phyloP scores from a whole-genome alignment of 257 asterid species.

The Solanum virginianum region DNA sequence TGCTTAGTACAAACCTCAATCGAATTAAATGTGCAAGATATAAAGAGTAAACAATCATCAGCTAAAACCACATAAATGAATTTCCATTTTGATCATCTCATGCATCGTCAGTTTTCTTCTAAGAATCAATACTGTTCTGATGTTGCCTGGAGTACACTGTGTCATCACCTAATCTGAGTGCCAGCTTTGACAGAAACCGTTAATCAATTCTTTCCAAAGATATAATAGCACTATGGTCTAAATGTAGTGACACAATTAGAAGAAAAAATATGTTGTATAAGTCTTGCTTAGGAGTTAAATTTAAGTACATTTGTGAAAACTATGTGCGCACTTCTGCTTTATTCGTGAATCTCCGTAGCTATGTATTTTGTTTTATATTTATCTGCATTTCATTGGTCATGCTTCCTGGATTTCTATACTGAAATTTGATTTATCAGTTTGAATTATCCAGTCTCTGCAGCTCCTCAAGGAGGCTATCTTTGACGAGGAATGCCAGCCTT shows the following conservation, averaged over 20 bases:
- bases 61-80: not conserved
- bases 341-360: not conserved
- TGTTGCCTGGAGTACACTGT: not conserved
- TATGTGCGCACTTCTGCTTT: not conserved
- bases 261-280: not conserved
- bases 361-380: not conserved
- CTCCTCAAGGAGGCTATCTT: slow-evolving; percentile 79
- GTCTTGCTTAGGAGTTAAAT: not conserved
- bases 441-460: slow-evolving; percentile 62
- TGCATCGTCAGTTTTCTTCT: not conserved
- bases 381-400: not conserved
- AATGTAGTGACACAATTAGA: not conserved
- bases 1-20: not conserved
- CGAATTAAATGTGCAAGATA: not conserved
- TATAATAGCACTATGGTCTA: not conserved
- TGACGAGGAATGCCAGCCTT: slow-evolving; percentile 62
- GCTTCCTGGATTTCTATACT: not conserved
- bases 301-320: not conserved
- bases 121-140: not conserved
- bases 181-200: not conserved
- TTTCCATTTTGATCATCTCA: not conserved
- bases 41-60: not conserved
- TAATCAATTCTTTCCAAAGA: not conserved
- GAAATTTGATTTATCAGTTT: slow-evolving; percentile 11
- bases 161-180: not conserved